Percentiles rank a stretch among this genome's conserved stretches.
Conservation (phyloP, 2,329 filamentous ascomycete species). For the Diaporthe citri region DNA sequence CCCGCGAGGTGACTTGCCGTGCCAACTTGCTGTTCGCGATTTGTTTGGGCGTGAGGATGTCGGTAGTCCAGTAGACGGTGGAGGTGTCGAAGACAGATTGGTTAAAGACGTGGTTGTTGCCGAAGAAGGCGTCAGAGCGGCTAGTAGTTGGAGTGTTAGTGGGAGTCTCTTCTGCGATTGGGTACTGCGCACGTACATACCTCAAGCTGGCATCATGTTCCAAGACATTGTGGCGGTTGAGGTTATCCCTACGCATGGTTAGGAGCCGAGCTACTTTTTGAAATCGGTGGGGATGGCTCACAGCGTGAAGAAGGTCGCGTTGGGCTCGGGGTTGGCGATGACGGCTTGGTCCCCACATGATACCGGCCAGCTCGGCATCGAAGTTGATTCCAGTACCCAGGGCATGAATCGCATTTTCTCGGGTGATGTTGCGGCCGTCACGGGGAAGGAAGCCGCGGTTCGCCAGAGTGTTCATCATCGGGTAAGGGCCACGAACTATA, state of each 20-base stretch:
- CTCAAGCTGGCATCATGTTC: conserved; percentile 61
- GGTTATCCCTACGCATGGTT: conserved; percentile 48
- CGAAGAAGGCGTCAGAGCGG: conserved; percentile 62
- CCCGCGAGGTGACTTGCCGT: conserved; percentile 57
- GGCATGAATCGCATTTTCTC: conserved; percentile 52
- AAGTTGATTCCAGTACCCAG: conserved; percentile 59
- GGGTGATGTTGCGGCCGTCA: conserved; percentile 57
- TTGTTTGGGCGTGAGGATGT: conserved; percentile 54
- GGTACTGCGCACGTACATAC: neutral
- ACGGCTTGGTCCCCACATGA: conserved; percentile 59
- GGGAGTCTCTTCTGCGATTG: neutral
- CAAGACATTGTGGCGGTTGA: conserved; percentile 60
- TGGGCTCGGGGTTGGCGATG: conserved; percentile 56
- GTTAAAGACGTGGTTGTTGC: conserved; percentile 66
- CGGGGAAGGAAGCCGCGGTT: conserved; percentile 64
- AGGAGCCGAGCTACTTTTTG: neutral
- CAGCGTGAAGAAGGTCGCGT: conserved; percentile 56
- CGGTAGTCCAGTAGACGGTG: conserved; percentile 58
- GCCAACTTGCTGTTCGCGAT: conserved; percentile 60
- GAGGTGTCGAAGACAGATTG: conserved; percentile 62
- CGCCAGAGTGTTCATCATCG: conserved; percentile 65
- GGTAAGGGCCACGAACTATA: conserved; percentile 59
- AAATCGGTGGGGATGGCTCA: neutral
- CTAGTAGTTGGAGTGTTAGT: conserved; percentile 43
- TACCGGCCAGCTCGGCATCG: conserved; percentile 50